Percentiles rank a stretch among this genome's conserved stretches.
Conservation (phyloP, 179 eudicot genomes). For the Nepenthes alata region DNA sequence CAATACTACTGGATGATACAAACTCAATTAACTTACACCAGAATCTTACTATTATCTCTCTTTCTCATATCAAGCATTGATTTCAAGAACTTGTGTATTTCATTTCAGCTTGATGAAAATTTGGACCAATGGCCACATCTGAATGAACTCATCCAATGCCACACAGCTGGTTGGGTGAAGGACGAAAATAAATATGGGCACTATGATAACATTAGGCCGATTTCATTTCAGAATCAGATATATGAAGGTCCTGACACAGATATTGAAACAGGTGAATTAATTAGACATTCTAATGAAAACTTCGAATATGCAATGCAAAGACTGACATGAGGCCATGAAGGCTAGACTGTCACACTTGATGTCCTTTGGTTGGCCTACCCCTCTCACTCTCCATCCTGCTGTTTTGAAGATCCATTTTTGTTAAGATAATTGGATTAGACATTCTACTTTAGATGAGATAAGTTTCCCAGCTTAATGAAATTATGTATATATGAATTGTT, state of each 20-base stretch:
- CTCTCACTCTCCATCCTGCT: too few species aligned
- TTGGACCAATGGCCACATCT: conserved; percentile 99
- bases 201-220: conserved; percentile 67
- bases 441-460: too few species aligned
- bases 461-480: too few species aligned
- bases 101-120: conserved; percentile 70
- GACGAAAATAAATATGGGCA: conserved; percentile 90
- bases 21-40: not conserved
- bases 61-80: not conserved
- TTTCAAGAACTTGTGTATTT: conserved; percentile 4
- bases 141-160: conserved; percentile 90
- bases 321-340: not conserved
- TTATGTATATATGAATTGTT: too few species aligned
- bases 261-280: conserved; percentile 72
- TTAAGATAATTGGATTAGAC: too few species aligned
- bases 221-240: conserved; percentile 67
- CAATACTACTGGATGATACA: not conserved
- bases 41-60: not conserved
- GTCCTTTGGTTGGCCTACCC: too few species aligned
- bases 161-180: conserved; percentile 86
- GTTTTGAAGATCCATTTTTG: too few species aligned
- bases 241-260: conserved; percentile 99
- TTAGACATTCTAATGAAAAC: not conserved
- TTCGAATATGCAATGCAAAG: conserved; percentile 3
- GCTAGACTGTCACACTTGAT: too few species aligned